A percentile compares a stretch with the other conserved stretches of the same genome.
Evolutionary conservation across 169 alveolate genomes (phyloP).

Genomic region (Plasmodium relictum): DNA sequence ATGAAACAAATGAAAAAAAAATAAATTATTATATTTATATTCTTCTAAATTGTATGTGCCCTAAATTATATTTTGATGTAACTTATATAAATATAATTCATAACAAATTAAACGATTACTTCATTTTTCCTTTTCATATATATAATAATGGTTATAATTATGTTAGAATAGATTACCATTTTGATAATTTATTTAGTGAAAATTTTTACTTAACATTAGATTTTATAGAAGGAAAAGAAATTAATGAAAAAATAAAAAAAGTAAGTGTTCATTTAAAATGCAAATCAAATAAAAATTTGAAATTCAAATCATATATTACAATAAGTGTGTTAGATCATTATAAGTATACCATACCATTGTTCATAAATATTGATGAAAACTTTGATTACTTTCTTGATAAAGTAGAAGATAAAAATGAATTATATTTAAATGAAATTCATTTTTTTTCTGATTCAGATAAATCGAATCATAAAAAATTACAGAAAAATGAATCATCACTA

Average conservation of each 20-base stretch:
- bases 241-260: conserved; percentile 28
- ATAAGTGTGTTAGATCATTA: conserved; percentile 52
- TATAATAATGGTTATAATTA: conserved; percentile 64
- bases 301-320: conserved; percentile 18
- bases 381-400: conserved; percentile 45
- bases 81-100: conserved; percentile 61
- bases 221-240: conserved; percentile 31
- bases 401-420: background rate
- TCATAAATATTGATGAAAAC: conserved; percentile 46
- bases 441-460: too few species aligned
- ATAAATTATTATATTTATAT: conserved; percentile 33
- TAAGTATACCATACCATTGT: conserved; percentile 38
- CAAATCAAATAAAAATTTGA: conserved; percentile 14
- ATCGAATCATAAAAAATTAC: too few species aligned
- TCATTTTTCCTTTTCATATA: conserved; percentile 38
- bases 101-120: conserved; percentile 33
- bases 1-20: background rate
- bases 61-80: conserved; percentile 51
- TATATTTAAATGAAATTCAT: too few species aligned
- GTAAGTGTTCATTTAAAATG: conserved; percentile 30
- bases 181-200: conserved; percentile 31
- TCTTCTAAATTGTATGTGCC: conserved; percentile 17
- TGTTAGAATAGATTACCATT: conserved; percentile 26
- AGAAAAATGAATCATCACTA: too few species aligned
- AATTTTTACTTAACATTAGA: conserved; percentile 29